phyloP scores from a whole-genome alignment of 2,329 filamentous ascomycete genomes.

The Paradendryphiella salina region DNA sequence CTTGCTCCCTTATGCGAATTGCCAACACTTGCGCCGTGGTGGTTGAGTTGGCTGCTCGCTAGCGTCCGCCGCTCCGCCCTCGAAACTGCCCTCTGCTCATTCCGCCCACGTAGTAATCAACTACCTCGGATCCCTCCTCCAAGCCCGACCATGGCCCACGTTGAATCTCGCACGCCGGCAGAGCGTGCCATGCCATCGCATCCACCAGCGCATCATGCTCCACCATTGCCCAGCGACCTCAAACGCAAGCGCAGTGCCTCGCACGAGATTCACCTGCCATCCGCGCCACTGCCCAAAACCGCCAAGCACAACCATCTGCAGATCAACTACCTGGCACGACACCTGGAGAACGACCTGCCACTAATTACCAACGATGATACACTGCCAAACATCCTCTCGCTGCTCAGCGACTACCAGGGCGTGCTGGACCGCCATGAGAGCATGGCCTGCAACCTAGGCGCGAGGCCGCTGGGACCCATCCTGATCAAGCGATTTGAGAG shows the following conservation, averaged over 20 bases:
- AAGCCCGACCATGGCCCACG: conserved; percentile 30
- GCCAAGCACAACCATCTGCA: conserved; percentile 64
- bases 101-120: conserved; percentile 13
- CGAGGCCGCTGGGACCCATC: conserved; percentile 78
- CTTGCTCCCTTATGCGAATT: conserved; percentile 11
- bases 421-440: conserved; percentile 84
- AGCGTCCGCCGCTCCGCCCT: conserved; percentile 32
- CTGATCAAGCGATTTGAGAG: conserved; percentile 84
- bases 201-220: conserved; percentile 28
- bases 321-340: conserved; percentile 69
- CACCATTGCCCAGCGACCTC: conserved; percentile 35
- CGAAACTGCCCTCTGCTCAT: conserved; percentile 19
- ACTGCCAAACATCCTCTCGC: conserved; percentile 70
- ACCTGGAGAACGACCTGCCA: conserved; percentile 64
- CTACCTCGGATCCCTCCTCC: conserved; percentile 24
- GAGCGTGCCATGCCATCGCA: conserved; percentile 31
- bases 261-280: conserved; percentile 41
- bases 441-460: conserved; percentile 81
- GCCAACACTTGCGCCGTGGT: conserved; percentile 10
- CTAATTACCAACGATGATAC: conserved; percentile 68
- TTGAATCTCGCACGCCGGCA: conserved; percentile 24
- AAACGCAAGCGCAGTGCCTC: conserved; percentile 55
- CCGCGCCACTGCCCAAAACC: conserved; percentile 53
- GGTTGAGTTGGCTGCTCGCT: conserved; percentile 21
- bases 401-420: conserved; percentile 81